These are phyloP conservation scores for Lolium multiflorum DNA, from an alignment of 176 grass and related monocot species.

Conservation along the genomic window DNA sequence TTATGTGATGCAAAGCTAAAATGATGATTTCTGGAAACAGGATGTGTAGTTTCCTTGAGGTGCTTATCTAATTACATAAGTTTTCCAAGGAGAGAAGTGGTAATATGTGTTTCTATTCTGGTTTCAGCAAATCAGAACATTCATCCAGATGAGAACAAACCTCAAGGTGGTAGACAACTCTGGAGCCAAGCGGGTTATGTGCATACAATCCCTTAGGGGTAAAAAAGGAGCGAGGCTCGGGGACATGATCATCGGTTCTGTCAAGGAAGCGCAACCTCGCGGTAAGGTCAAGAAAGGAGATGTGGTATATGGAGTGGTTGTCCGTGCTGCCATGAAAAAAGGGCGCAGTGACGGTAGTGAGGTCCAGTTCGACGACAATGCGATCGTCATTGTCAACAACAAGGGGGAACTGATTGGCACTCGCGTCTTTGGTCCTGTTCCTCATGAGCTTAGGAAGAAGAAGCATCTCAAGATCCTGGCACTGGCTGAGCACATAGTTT, in stretches of 20 bases:
- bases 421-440: slow-evolving; percentile 74
- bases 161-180: slow-evolving; percentile 98
- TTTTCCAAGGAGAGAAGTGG: neutral
- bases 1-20: neutral
- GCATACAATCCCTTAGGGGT: slow-evolving; percentile 79
- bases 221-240: slow-evolving; percentile 84
- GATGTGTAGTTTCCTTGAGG: neutral
- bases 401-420: slow-evolving; percentile 93
- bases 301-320: slow-evolving; percentile 89
- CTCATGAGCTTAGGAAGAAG: slow-evolving; percentile 86
- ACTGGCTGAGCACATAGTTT: slow-evolving; percentile 87
- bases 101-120: neutral
- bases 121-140: slow-evolving; percentile 93
- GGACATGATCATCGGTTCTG: slow-evolving; percentile 83
- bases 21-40: neutral
- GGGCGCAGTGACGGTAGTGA: slow-evolving; percentile 83
- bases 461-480: slow-evolving; percentile 96
- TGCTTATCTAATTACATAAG: neutral
- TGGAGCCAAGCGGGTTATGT: slow-evolving; percentile 92
- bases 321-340: slow-evolving; percentile 89
- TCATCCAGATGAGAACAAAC: slow-evolving; percentile 96
- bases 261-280: slow-evolving; percentile 91
- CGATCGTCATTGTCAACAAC: slow-evolving; percentile 86
- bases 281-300: slow-evolving; percentile 99
- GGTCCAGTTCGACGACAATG: slow-evolving; percentile 89